Base-by-base conservation (phyloP, 2,329 filamentous ascomycete genomes). In the Fusarium sp. region DNA sequence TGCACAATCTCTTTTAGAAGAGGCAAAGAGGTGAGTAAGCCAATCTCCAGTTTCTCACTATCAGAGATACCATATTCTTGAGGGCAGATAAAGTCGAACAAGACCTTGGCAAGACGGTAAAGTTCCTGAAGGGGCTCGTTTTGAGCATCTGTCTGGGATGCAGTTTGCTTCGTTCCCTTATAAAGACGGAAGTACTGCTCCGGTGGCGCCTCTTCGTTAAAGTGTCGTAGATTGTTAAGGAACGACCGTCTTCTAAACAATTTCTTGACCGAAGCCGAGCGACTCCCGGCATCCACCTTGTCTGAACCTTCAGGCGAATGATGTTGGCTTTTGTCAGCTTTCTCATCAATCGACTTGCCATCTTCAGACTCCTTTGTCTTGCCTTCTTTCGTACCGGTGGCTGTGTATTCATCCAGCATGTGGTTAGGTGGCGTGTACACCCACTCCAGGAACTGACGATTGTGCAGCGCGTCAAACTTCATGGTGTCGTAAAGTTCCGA, bases 381-480 rank as follows among this genome's bases (percentile, higher is more conserved):
- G 20, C 74, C 75, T 2, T 85, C 82, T 33, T 81, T 82, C 28
- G 76, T 76, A 38, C 80, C 78, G 33, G 75, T 80, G 67, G 78
- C 83, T 47, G 79, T 83, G 65, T 86, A 84, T 69, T 92, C 89
- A 53, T 95, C 91, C 12, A 95, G 83, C 80, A 97, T 92, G 61
- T 85, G 86, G 74, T 89, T 90, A 34, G 92, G 90, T 3, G 96
- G 96, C 16, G 94, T 97, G 73, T 99, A 99, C 0, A 97, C 91
- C 93, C 96, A 98, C 79, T 99, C 96, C 6, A 99, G 83, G 75
- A 99, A 99, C 67, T 94, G 93, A 4, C 96, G 90, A 77, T 99
- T 99, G 80, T 99, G 97, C 15, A 99, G 85, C 2, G 96, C 96
- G 78, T 99, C 96, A 70, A 98, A 99, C 80, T 99, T 99, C 96